Percentiles rank a stretch among this genome's conserved stretches.
These are phyloP conservation scores for Boletus fagicola DNA, from an alignment of 768 basidiomycete genomes.

Conservation along the genomic window DNA sequence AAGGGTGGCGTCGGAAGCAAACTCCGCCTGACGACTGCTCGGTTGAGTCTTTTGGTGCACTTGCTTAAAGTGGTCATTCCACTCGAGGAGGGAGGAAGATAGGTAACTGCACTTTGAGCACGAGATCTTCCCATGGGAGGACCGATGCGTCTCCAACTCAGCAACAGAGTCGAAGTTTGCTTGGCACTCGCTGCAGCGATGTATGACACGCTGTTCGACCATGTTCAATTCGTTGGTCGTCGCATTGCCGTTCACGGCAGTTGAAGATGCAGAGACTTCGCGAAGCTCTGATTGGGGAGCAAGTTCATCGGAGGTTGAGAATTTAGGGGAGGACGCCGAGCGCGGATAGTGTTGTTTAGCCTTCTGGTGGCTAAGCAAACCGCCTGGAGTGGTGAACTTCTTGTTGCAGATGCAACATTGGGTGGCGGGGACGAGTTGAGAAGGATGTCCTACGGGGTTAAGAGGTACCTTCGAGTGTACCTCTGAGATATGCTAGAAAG, in stretches of 20 bases:
- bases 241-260: neutral
- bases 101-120: conserved; percentile 27
- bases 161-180: conserved; percentile 14
- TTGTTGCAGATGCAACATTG: conserved; percentile 28
- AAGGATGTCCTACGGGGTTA: neutral
- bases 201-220: conserved; percentile 2
- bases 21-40: conserved; percentile 6
- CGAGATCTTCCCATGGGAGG: conserved; percentile 20
- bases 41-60: conserved; percentile 14
- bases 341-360: conserved; percentile 23
- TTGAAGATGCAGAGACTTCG: neutral
- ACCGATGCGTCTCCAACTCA: conserved; percentile 22
- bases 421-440: conserved; percentile 10
- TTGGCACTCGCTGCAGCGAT: conserved; percentile 23
- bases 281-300: conserved; percentile 5
- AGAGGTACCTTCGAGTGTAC: conserved; percentile 13
- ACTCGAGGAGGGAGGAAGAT: conserved; percentile 25
- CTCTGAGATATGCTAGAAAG: conserved; percentile 23
- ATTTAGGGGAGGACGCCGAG: conserved; percentile 3
- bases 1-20: conserved; percentile 2
- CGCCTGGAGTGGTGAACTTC: conserved; percentile 20
- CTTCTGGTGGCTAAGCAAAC: conserved; percentile 20
- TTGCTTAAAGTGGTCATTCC: conserved; percentile 29
- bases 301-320: neutral
- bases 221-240: neutral